These are phyloP conservation scores for Schizochytrium sp. DNA, from an alignment of 108 stramenopile species.

Conservation along the genomic window DNA sequence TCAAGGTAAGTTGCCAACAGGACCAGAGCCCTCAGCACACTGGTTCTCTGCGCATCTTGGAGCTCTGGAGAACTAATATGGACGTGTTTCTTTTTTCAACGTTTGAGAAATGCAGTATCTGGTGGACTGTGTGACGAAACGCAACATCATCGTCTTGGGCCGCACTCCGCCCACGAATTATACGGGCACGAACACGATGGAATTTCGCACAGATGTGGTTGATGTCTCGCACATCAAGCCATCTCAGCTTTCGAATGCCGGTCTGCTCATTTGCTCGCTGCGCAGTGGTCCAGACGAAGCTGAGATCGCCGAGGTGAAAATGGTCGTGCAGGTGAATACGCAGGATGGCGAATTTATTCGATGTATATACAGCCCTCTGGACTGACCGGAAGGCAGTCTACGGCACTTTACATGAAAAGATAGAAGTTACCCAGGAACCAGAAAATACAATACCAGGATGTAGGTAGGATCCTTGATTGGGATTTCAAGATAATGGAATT, in stretches of 20 bases:
- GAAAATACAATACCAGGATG: too few relatives aligned
- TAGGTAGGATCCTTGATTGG: too few relatives aligned
- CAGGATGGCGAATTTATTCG: background rate
- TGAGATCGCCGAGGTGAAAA: background rate
- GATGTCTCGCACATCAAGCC: slow-evolving; percentile 8
- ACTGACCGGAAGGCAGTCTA: background rate
- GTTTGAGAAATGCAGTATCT: background rate
- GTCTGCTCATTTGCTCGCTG: background rate
- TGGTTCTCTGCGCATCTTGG: background rate
- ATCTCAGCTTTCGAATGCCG: background rate
- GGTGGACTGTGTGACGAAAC: slow-evolving; percentile 3
- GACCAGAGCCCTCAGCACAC: background rate
- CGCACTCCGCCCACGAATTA: background rate
- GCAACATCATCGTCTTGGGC: slow-evolving; percentile 10
- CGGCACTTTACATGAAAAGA: too few relatives aligned
- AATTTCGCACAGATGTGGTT: background rate
- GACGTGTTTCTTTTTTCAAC: background rate
- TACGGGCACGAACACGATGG: background rate
- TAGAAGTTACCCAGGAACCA: too few relatives aligned
- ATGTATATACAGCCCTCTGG: slow-evolving; percentile 1
- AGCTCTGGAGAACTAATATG: background rate
- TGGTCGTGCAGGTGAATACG: background rate
- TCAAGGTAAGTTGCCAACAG: background rate
- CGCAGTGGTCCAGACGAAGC: background rate
- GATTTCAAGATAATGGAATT: too few relatives aligned